Evolutionary conservation across 2,329 filamentous ascomycete species (phyloP).

Genomic region (Fusarium sp.): DNA sequence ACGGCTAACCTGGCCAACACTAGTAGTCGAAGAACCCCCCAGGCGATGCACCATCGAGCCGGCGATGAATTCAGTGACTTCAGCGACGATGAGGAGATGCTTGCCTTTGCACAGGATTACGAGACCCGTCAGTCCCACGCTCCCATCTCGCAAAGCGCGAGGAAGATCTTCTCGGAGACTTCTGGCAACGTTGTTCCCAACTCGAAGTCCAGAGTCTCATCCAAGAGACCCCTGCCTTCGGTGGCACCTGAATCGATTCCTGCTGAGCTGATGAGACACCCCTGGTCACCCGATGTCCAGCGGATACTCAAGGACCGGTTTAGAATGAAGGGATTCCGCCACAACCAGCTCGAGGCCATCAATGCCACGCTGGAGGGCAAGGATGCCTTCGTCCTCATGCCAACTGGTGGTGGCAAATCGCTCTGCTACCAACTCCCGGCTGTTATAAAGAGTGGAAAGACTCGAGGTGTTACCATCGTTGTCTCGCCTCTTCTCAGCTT

Average conservation of each 20-base stretch:
- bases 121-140: constrained; percentile 52
- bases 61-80: constrained; percentile 56
- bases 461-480: constrained; percentile 86
- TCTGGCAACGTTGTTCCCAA: constrained; percentile 55
- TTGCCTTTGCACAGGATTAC: constrained; percentile 60
- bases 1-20: constrained; percentile 11
- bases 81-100: constrained; percentile 60
- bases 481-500: constrained; percentile 93
- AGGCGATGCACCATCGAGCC: constrained; percentile 33
- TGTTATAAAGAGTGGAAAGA: constrained; percentile 80
- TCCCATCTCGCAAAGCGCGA: constrained; percentile 38
- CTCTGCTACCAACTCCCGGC: constrained; percentile 96
- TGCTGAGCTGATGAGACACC: constrained; percentile 66
- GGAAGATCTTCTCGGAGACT: constrained; percentile 56
- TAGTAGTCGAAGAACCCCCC: constrained; percentile 27
- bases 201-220: constrained; percentile 46
- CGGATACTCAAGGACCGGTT: constrained; percentile 83
- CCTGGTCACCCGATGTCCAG: constrained; percentile 88
- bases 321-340: constrained; percentile 82
- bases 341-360: constrained; percentile 93
- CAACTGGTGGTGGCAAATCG: constrained; percentile 95
- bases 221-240: constrained; percentile 47
- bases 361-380: constrained; percentile 88
- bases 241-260: constrained; percentile 50
- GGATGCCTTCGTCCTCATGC: constrained; percentile 96